Percentiles rank a stretch among this genome's conserved stretches.
These are phyloP conservation scores for Hansenula lynferdii DNA, from an alignment of 1,139 yeast species.

Conservation along the genomic window DNA sequence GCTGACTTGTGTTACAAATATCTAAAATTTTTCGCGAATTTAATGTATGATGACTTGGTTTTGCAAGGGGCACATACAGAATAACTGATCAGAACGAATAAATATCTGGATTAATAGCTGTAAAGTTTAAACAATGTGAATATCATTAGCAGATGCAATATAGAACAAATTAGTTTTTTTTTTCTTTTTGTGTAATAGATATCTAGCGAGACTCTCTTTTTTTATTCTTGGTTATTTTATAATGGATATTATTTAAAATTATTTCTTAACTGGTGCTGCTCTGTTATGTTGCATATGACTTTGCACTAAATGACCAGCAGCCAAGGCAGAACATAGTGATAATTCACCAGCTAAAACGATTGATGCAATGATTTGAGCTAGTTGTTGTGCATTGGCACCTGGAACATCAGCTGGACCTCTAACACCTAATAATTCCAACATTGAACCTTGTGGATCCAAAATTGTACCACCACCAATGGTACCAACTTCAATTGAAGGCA, in stretches of 20 bases:
- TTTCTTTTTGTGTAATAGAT: neutral
- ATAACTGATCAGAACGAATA: no score
- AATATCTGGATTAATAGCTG: no score
- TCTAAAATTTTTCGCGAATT: no score
- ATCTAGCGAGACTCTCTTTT: neutral
- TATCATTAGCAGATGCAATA: neutral
- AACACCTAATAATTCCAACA: slow-evolving; percentile 92
- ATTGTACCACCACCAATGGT: slow-evolving; percentile 99
- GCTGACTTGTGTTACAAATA: no score
- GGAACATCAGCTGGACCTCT: slow-evolving; percentile 94
- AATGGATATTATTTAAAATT: neutral
- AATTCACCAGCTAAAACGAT: slow-evolving; percentile 96
- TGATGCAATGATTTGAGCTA: slow-evolving; percentile 93
- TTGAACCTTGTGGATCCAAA: slow-evolving; percentile 93
- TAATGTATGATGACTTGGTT: no score
- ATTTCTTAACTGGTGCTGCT: slow-evolving; percentile 32
- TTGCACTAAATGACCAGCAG: slow-evolving; percentile 98
- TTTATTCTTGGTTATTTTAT: neutral
- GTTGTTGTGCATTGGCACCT: slow-evolving; percentile 91
- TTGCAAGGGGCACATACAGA: no score
- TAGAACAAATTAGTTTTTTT: neutral
- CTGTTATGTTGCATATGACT: slow-evolving; percentile 97
- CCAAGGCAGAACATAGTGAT: slow-evolving; percentile 89
- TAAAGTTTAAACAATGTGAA: neutral
- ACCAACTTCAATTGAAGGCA: slow-evolving; percentile 99